A percentile compares a stretch with the other conserved stretches of the same genome.
Conservation (phyloP, 2,329 filamentous ascomycete species). For the Herpotrichia juniperi region DNA sequence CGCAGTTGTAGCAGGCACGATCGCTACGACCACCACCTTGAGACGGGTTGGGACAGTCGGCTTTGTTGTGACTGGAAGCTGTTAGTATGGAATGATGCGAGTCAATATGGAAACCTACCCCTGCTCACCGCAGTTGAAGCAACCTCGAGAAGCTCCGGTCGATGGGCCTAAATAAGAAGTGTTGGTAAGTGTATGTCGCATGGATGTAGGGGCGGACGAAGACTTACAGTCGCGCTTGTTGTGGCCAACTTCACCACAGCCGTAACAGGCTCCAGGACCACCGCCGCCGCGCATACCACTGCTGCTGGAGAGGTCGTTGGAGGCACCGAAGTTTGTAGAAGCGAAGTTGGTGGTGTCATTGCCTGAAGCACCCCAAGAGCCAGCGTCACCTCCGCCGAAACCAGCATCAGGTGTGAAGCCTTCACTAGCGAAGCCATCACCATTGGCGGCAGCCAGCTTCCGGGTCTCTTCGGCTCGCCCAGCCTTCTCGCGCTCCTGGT, state of each 20-base stretch:
- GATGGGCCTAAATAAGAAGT: no score
- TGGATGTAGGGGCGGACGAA: no score
- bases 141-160: not conserved
- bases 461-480: not conserved
- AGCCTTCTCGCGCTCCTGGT: conserved; percentile 19
- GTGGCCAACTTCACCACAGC: conserved; percentile 32
- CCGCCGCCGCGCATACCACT: conserved; percentile 45
- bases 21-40: conserved; percentile 13
- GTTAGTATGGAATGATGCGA: not conserved
- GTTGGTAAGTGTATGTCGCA: no score
- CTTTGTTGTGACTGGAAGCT: conserved; percentile 24
- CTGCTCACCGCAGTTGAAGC: not conserved
- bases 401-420: conserved; percentile 1
- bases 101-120: not conserved
- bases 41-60: conserved; percentile 25
- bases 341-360: conserved; percentile 4
- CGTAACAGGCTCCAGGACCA: conserved; percentile 28
- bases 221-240: conserved; percentile 35
- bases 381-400: conserved; percentile 1
- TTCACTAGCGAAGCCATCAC: conserved; percentile 3
- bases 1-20: conserved; percentile 39
- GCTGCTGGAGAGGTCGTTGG: not conserved
- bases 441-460: conserved; percentile 4
- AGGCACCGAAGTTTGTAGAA: not conserved
- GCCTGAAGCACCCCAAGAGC: not conserved